Evolutionary conservation across 176 grass and related monocot genomes (phyloP).

Genomic region (Cenchrus fungigraminus): DNA sequence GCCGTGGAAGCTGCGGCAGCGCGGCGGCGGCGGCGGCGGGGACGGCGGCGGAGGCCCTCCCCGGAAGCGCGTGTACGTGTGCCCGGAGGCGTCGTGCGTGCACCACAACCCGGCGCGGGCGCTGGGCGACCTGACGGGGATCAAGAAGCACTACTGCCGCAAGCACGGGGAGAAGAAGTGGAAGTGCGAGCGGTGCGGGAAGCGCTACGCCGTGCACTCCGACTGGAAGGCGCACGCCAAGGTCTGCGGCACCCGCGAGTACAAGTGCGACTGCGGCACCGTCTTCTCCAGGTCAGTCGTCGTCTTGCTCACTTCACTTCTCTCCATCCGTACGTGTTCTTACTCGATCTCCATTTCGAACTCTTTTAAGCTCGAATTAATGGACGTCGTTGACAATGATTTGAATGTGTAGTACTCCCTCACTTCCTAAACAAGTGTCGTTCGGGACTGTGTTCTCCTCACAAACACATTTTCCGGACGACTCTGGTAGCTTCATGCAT

Average conservation of each 20-base stretch:
- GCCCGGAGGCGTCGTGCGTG: conserved; percentile 69
- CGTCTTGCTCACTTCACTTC: too few species aligned
- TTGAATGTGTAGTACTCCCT: too few species aligned
- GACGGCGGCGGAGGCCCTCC: not conserved
- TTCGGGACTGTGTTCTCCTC: too few species aligned
- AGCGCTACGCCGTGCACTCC: conserved; percentile 95
- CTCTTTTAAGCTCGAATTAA: not conserved
- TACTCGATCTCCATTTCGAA: too few species aligned
- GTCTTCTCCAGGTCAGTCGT: conserved; percentile 83
- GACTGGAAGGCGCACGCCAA: conserved; percentile 99
- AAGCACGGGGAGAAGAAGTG: conserved; percentile 94
- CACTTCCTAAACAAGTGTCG: too few species aligned
- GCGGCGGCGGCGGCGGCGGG: not conserved
- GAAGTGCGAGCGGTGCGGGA: conserved; percentile 77
- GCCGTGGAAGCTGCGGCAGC: conserved; percentile 88
- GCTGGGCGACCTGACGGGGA: conserved; percentile 77
- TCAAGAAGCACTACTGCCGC: conserved; percentile 85
- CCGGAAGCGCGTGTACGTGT: conserved; percentile 70
- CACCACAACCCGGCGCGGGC: conserved; percentile 71
- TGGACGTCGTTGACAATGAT: too few species aligned
- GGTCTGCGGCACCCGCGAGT: conserved; percentile 95
- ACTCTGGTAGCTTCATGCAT: too few species aligned
- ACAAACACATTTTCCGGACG: too few species aligned
- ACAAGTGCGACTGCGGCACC: conserved; percentile 93
- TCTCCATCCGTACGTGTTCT: too few species aligned